Evolutionary conservation across 306 rosid genomes (phyloP).

Genomic region (Fragaria nilgerrensis): DNA sequence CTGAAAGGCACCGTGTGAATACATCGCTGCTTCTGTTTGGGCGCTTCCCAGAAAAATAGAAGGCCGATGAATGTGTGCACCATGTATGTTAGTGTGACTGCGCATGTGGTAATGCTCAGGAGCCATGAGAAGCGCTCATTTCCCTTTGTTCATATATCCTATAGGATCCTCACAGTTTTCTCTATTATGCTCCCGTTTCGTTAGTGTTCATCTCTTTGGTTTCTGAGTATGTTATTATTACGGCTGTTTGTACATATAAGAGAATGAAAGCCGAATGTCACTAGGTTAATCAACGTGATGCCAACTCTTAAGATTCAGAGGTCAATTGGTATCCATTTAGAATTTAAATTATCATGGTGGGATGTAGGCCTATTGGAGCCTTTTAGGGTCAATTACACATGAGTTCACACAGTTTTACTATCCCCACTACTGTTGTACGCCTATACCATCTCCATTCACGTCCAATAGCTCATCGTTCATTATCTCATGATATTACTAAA

Average conservation of each 20-base stretch:
- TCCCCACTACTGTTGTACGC: too few relatives aligned
- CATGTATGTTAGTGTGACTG: slow-evolving; percentile 39
- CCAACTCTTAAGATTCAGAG: background rate
- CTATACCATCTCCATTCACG: too few relatives aligned
- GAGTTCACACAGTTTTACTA: too few relatives aligned
- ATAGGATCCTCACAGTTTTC: slow-evolving; percentile 46
- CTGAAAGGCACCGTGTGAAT: slow-evolving; percentile 58
- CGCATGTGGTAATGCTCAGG: slow-evolving; percentile 37
- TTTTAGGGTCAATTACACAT: too few relatives aligned
- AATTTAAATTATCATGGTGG: background rate
- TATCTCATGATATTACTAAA: too few relatives aligned
- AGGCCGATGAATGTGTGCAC: slow-evolving; percentile 20
- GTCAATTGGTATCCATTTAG: background rate
- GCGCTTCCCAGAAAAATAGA: slow-evolving; percentile 54
- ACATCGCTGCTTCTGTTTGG: slow-evolving; percentile 63
- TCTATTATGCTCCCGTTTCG: background rate
- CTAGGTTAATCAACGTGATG: slow-evolving; percentile 39
- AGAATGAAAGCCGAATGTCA: slow-evolving; percentile 54
- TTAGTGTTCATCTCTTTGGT: slow-evolving; percentile 4
- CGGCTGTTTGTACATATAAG: slow-evolving; percentile 72
- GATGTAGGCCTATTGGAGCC: too few relatives aligned
- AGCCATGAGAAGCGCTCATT: slow-evolving; percentile 25
- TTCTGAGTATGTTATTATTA: slow-evolving; percentile 39
- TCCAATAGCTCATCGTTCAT: too few relatives aligned
- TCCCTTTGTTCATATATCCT: slow-evolving; percentile 46